Conservation (phyloP, 2,329 filamentous ascomycete genomes). For the Ceratocystis cubensis region DNA sequence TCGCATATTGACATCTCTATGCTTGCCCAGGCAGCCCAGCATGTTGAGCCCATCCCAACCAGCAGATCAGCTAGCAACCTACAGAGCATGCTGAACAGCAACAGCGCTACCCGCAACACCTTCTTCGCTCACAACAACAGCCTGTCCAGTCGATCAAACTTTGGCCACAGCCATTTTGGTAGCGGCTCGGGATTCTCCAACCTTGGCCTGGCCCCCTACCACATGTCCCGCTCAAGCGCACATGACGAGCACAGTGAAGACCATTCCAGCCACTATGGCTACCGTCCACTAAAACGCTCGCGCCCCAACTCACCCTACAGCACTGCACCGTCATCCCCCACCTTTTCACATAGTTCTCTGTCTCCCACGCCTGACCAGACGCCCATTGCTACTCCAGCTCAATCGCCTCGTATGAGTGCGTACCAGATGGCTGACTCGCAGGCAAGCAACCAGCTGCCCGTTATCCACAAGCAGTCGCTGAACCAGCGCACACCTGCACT, state of each 20-base stretch:
- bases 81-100: slow-evolving; percentile 28
- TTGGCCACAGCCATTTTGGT: slow-evolving; percentile 43
- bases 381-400: slow-evolving; percentile 91
- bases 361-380: slow-evolving; percentile 96
- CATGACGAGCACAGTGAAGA: slow-evolving; percentile 66
- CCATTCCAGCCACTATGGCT: slow-evolving; percentile 56
- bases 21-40: slow-evolving; percentile 47
- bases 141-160: slow-evolving; percentile 23
- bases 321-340: slow-evolving; percentile 88
- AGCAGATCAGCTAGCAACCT: slow-evolving; percentile 30
- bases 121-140: slow-evolving; percentile 19
- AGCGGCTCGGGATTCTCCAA: slow-evolving; percentile 42
- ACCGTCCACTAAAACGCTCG: slow-evolving; percentile 73
- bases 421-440: slow-evolving; percentile 40
- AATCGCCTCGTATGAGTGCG: slow-evolving; percentile 81
- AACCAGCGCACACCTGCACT: slow-evolving; percentile 44
- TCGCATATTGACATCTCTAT: slow-evolving; percentile 45
- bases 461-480: slow-evolving; percentile 55
- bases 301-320: slow-evolving; percentile 89
- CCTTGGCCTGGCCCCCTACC: slow-evolving; percentile 65
- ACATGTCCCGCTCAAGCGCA: slow-evolving; percentile 83
- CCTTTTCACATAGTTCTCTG: slow-evolving; percentile 88
- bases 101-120: slow-evolving; percentile 20
- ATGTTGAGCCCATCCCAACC: slow-evolving; percentile 36
- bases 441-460: slow-evolving; percentile 65